Percentiles rank a stretch among this genome's conserved stretches.
phyloP scores from a whole-genome alignment of 768 basidiomycete genomes.

The Mycena galopus region DNA sequence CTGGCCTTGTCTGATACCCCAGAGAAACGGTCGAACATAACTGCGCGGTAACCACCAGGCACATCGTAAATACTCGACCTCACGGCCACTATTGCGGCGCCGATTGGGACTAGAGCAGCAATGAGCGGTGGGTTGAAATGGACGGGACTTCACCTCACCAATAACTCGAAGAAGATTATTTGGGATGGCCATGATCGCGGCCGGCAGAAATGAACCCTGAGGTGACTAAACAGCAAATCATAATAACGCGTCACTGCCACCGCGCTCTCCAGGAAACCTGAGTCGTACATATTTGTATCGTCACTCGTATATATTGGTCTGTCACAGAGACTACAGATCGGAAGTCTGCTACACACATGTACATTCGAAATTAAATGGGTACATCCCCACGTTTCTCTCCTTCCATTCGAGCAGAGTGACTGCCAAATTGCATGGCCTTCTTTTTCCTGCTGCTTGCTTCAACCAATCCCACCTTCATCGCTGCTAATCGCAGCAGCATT shows the following conservation, averaged over 20 bases:
- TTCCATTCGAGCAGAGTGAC: conserved; percentile 87
- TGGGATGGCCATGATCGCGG: conserved; percentile 28
- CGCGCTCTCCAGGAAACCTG: no score
- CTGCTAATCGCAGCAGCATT: conserved; percentile 80
- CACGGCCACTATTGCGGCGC: conserved; percentile 37
- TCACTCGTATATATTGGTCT: no score
- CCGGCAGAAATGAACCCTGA: conserved; percentile 14
- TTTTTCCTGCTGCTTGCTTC: conserved; percentile 86
- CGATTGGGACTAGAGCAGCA: conserved; percentile 56
- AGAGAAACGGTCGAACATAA: conserved; percentile 98
- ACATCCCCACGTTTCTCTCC: conserved; percentile 70
- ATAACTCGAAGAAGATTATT: conserved; percentile 25
- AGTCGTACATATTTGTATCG: no score
- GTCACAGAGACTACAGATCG: no score
- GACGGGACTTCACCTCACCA: conserved; percentile 19
- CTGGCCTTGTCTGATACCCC: conserved; percentile 86
- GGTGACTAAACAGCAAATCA: background rate
- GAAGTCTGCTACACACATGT: no score
- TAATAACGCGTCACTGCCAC: conserved; percentile 32
- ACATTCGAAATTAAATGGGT: conserved; percentile 42
- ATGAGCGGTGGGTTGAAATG: conserved; percentile 24
- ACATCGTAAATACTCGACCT: conserved; percentile 74
- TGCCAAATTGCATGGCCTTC: conserved; percentile 97
- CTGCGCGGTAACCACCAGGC: conserved; percentile 92
- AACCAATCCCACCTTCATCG: conserved; percentile 78